A percentile compares a stretch with the other conserved stretches of the same genome.
Conservation (phyloP, 169 alveolate species). For the Plasmodium coatneyi region DNA sequence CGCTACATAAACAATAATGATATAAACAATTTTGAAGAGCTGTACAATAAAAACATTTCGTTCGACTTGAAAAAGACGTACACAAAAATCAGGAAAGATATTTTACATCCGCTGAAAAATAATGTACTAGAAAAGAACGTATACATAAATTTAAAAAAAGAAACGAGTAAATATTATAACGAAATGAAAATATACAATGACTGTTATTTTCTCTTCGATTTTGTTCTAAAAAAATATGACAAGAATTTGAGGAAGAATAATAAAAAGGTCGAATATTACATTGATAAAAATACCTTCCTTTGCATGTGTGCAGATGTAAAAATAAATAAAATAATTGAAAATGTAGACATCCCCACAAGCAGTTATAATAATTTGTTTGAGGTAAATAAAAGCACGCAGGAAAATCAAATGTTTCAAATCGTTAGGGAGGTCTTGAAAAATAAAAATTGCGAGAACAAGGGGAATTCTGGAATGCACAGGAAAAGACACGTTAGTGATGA, state of each 20-base stretch:
- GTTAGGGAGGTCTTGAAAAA: constrained; percentile 34
- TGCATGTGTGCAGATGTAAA: constrained; percentile 77
- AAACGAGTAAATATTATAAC: constrained; percentile 48
- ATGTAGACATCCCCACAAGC: constrained; percentile 43
- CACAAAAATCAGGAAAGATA: constrained; percentile 68
- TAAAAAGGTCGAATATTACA: constrained; percentile 69
- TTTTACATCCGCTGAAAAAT: constrained; percentile 75
- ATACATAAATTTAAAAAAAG: constrained; percentile 74
- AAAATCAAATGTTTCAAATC: constrained; percentile 63
- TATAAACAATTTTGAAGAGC: constrained; percentile 44
- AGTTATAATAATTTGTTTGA: constrained; percentile 33
- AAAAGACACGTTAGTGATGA: neutral
- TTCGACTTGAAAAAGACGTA: constrained; percentile 59
- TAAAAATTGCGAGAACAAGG: neutral
- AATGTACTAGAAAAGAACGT: constrained; percentile 65
- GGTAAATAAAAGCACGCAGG: constrained; percentile 22
- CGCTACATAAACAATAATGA: constrained; percentile 73
- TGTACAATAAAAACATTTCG: constrained; percentile 33
- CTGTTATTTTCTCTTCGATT: constrained; percentile 66
- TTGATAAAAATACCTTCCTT: constrained; percentile 66
- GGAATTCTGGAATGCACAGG: neutral
- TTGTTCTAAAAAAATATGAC: constrained; percentile 72
- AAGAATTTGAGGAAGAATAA: constrained; percentile 67
- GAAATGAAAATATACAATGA: constrained; percentile 72
- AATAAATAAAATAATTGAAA: constrained; percentile 67